A percentile compares a stretch with the other conserved stretches of the same genome.
Conservation (phyloP, 495 filamentous ascomycete genomes). For the Trichoderma gamsii region DNA sequence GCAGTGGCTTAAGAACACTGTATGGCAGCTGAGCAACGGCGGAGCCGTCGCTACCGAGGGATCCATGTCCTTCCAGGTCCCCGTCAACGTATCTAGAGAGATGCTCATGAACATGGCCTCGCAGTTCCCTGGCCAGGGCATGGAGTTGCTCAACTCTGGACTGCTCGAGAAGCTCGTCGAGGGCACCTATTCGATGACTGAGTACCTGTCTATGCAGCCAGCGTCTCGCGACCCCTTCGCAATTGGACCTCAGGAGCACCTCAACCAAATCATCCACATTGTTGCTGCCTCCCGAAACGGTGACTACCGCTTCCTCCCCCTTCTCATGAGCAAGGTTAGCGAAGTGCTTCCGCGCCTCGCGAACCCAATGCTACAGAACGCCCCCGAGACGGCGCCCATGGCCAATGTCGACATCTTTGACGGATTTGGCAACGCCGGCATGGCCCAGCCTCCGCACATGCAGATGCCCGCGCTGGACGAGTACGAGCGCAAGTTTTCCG, state of each 20-base stretch:
- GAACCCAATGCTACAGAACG: conserved; percentile 48
- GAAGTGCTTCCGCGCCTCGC: conserved; percentile 57
- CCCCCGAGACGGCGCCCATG: conserved; percentile 35
- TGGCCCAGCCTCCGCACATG: conserved; percentile 38
- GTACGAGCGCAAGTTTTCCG: conserved; percentile 31
- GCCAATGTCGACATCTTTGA: conserved; percentile 52
- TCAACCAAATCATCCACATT: conserved; percentile 61
- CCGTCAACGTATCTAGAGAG: conserved; percentile 65
- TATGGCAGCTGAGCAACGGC: conserved; percentile 62
- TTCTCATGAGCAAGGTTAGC: conserved; percentile 63
- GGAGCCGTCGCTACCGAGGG: conserved; percentile 43
- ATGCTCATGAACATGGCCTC: conserved; percentile 54
- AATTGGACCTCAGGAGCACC: conserved; percentile 63
- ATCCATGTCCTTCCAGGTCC: conserved; percentile 61
- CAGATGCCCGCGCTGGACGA: conserved; percentile 22
- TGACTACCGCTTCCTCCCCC: conserved; percentile 61
- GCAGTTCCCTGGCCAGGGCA: conserved; percentile 56
- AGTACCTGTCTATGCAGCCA: conserved; percentile 63
- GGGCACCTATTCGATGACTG: conserved; percentile 64
- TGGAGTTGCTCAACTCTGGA: conserved; percentile 69
- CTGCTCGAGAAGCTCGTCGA: conserved; percentile 73
- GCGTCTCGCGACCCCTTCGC: conserved; percentile 53
- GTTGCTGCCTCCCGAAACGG: conserved; percentile 65
- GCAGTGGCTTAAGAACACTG: conserved; percentile 76
- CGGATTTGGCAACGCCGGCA: conserved; percentile 48